Evolutionary conservation across 2,329 filamentous ascomycete species (phyloP).

Genomic region (Basipetospora chlamydospora): DNA sequence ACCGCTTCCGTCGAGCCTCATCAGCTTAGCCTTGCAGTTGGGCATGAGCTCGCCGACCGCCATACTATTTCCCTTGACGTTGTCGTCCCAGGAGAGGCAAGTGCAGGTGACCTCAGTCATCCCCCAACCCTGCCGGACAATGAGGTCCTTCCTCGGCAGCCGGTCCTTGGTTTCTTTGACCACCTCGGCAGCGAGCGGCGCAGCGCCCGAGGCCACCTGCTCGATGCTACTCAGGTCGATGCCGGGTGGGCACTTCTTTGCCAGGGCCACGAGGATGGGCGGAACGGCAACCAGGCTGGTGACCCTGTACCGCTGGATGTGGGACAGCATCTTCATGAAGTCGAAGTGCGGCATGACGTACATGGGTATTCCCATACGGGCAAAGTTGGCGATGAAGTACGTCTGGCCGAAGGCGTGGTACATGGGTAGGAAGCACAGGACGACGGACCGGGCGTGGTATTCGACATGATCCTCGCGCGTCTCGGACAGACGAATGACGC

Average conservation of each 20-base stretch:
- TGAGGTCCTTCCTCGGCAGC: conserved; percentile 25
- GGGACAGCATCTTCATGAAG: conserved; percentile 54
- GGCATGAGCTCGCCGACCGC: conserved; percentile 54
- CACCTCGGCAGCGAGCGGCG: conserved; percentile 47
- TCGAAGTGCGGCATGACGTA: conserved; percentile 73
- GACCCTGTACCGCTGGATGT: conserved; percentile 54
- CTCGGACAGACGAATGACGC: conserved; percentile 34
- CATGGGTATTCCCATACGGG: conserved; percentile 44
- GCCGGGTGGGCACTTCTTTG: too few relatives aligned
- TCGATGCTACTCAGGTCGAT: conserved; percentile 56
- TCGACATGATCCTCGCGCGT: conserved; percentile 33
- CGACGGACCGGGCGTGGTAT: conserved; percentile 21
- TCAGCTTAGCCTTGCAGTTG: conserved; percentile 54
- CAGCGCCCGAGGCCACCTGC: conserved; percentile 48
- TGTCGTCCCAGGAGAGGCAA: conserved; percentile 43
- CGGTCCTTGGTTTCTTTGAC: conserved; percentile 42
- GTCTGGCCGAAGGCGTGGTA: conserved; percentile 65
- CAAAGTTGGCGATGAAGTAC: conserved; percentile 46
- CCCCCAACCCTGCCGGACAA: conserved; percentile 59
- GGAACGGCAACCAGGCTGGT: conserved; percentile 55
- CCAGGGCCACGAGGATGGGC: conserved; percentile 58
- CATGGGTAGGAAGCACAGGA: conserved; percentile 60
- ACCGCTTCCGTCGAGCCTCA: conserved; percentile 38
- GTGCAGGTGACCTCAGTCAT: conserved; percentile 77
- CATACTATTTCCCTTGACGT: conserved; percentile 19